Evolutionary conservation across 208 protist species (phyloP).

Genomic region (Trypanosoma cruzi): DNA sequence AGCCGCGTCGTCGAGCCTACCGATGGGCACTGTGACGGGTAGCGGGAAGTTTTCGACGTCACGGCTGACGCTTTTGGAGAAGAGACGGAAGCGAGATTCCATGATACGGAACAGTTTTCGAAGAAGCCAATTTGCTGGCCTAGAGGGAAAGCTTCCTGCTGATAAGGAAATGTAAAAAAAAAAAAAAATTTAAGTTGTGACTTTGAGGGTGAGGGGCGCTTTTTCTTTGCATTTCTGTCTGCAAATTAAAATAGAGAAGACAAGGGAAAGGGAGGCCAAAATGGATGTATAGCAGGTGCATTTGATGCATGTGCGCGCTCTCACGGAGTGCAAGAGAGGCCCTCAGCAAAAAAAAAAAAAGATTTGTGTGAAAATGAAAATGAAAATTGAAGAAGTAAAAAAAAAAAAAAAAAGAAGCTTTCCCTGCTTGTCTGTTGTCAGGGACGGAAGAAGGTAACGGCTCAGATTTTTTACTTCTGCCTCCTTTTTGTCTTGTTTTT

Average conservation of each 20-base stretch:
- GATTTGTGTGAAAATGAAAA: too few species aligned
- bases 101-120: slow-evolving; percentile 26
- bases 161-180: slow-evolving; percentile 11
- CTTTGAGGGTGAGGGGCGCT: background rate
- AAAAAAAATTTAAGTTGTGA: background rate
- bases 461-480: too few species aligned
- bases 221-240: background rate
- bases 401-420: too few species aligned
- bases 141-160: background rate
- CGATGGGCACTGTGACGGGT: background rate
- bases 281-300: background rate
- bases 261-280: background rate
- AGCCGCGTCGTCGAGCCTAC: background rate
- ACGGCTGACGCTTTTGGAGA: slow-evolving; percentile 13
- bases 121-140: background rate
- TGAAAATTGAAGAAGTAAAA: too few species aligned
- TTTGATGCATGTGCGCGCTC: background rate
- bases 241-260: background rate
- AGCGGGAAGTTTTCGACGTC: background rate
- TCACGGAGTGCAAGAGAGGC: background rate
- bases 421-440: too few species aligned
- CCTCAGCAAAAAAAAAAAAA: background rate
- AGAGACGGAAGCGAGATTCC: slow-evolving; percentile 13
- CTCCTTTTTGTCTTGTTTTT: slow-evolving; percentile 3
- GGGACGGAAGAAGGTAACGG: too few species aligned